A percentile compares a stretch with the other conserved stretches of the same genome.
Conservation (phyloP, 2,329 filamentous ascomycete genomes). For the Penicillium sp. region DNA sequence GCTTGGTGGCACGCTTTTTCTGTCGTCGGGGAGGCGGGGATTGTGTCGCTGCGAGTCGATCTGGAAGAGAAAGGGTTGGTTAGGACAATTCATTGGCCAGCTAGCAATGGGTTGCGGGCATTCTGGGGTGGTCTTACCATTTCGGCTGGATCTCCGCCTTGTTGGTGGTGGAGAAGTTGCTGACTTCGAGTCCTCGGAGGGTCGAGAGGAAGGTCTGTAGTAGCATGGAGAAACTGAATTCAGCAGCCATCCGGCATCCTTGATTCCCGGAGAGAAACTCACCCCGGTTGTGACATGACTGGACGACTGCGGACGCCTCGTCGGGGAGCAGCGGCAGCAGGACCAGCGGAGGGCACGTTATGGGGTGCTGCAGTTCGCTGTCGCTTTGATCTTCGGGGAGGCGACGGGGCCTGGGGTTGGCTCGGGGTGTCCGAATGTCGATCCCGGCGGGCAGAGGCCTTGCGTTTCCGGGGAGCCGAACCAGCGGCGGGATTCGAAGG, state of each 20-base stretch:
- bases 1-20: conserved; percentile 58
- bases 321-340: conserved; percentile 45
- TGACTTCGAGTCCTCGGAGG: conserved; percentile 60
- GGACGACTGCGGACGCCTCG: conserved; percentile 35
- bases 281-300: conserved; percentile 46
- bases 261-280: conserved; percentile 20
- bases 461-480: conserved; percentile 68
- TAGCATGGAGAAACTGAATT: neutral
- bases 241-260: neutral
- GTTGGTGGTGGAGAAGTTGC: conserved; percentile 59
- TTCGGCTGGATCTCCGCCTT: conserved; percentile 69
- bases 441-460: conserved; percentile 58
- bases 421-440: conserved; percentile 38
- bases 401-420: conserved; percentile 30
- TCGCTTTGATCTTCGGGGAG: conserved; percentile 65
- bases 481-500: conserved; percentile 43
- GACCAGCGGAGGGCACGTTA: conserved; percentile 39
- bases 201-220: conserved; percentile 61
- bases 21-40: conserved; percentile 42
- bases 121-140: conserved; percentile 57
- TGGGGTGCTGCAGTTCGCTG: conserved; percentile 60
- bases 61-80: conserved; percentile 18
- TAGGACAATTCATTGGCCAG: conserved; percentile 10
- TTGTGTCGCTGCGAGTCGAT: conserved; percentile 35
- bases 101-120: neutral